Conservation (phyloP, 441 rosid species). For the Capsella rubella region DNA sequence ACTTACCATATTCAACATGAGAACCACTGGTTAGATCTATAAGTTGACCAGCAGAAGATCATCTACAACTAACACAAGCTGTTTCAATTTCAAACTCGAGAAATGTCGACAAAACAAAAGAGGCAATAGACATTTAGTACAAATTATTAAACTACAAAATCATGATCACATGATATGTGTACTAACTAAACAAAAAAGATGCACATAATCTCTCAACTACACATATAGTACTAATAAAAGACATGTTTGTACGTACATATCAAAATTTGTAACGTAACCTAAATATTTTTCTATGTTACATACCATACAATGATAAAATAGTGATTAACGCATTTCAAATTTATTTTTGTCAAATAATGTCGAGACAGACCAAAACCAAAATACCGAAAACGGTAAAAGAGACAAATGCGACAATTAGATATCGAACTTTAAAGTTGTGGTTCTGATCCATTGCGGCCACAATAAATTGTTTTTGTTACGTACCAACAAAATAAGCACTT, state of each 20-base stretch:
- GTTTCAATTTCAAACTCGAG: too few species aligned
- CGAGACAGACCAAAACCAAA: constrained; percentile 25
- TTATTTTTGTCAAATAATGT: neutral
- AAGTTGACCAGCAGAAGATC: neutral
- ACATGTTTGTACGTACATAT: neutral
- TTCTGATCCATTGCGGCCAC: constrained; percentile 52
- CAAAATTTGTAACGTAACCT: neutral
- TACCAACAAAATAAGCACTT: constrained; percentile 27
- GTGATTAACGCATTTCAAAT: too few species aligned
- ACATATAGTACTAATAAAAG: too few species aligned
- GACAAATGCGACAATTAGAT: constrained; percentile 52
- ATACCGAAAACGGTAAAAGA: constrained; percentile 39
- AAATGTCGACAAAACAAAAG: too few species aligned
- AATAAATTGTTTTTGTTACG: constrained; percentile 14
- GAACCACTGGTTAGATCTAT: neutral
- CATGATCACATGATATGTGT: neutral
- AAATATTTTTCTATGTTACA: too few species aligned
- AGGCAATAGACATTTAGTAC: neutral
- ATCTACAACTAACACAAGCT: too few species aligned
- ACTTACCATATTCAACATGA: neutral
- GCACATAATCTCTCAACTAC: too few species aligned
- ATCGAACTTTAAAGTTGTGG: constrained; percentile 70
- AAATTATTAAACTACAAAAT: too few species aligned
- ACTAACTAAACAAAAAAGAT: neutral
- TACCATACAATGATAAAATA: too few species aligned